Evolutionary conservation across 805 yeast species (phyloP), one percentile per base, ranked within the genome.

Genomic region (Metschnikowia gelsemii): DNA sequence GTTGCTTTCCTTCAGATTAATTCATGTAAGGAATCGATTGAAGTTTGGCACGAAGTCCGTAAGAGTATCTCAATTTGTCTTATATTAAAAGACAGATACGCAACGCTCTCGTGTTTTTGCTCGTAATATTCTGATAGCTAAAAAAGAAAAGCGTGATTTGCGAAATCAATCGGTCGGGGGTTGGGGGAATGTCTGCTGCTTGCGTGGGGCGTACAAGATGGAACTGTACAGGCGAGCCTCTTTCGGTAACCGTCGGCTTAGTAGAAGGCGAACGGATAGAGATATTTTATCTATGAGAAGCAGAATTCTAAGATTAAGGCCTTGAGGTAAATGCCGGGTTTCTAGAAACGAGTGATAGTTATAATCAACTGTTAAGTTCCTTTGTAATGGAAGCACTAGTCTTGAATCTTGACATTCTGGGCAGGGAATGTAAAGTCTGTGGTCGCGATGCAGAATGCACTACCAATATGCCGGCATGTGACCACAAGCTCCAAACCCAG

Each of bases 171-270:
- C 27, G 22, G 30, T 11, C 18, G 42, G 42, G 37, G 26, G 34
- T 11, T n/a, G n/a, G n/a, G 31, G 31, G 22, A 21, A 27, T 20
- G 24, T 13, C 32, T 13, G 24, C 30, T 28, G 32, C 33, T 34
- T 40, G 39, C 39, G 43, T 40, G 40, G 36, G 44, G 38, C 44
- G 36, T 35, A 40, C 39, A 36, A 31, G 32, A 30, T 35, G 40
- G 40, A 40, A 40, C 44, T 35, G 44, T 40, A 35, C 33, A 40
- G 36, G 20, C 38, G 32, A 18, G 31, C 13, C 27, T 39, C 28
- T 32, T 28, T 32, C 40, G 22, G n/a, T n/a, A n/a, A n/a, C n/a
- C n/a, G n/a, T n/a, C n/a, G n/a, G n/a, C n/a, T n/a, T n/a, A n/a
- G n/a, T n/a, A n/a, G n/a, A n/a, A n/a, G n/a, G n/a, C n/a, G n/a